phyloP scores from a whole-genome alignment of 1,284 basidiomycete species.

The Fomitopsis betulina region DNA sequence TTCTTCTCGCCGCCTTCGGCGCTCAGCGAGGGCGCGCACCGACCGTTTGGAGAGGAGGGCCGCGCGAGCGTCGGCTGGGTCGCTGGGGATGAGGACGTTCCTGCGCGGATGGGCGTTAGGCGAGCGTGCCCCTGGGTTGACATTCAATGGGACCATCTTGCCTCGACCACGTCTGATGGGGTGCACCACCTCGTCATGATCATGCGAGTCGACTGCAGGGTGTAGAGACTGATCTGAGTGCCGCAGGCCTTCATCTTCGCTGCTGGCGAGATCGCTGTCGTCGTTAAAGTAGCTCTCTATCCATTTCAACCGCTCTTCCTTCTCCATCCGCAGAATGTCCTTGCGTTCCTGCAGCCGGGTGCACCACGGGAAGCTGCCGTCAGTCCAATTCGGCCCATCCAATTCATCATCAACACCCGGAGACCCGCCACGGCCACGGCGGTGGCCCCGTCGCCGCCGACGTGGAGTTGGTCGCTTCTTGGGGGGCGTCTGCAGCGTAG shows the following conservation, averaged over 20 bases:
- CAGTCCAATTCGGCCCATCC: slow-evolving; percentile 70
- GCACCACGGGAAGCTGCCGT: slow-evolving; percentile 71
- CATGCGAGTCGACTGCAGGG: slow-evolving; percentile 23
- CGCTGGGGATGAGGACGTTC: slow-evolving; percentile 45
- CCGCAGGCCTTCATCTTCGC: slow-evolving; percentile 30
- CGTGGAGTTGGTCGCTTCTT: slow-evolving; percentile 31
- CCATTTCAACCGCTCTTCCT: slow-evolving; percentile 53
- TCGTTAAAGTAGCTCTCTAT: slow-evolving; percentile 57
- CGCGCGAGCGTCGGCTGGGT: slow-evolving; percentile 68
- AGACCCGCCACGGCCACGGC: slow-evolving; percentile 8
- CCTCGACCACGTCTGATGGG: slow-evolving; percentile 42
- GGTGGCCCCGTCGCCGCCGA: slow-evolving; percentile 25
- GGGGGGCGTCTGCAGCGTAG: slow-evolving; percentile 21
- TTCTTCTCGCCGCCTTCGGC: slow-evolving; percentile 24
- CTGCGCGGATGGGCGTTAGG: slow-evolving; percentile 5
- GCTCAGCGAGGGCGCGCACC: slow-evolving; percentile 53
- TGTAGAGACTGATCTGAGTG: slow-evolving; percentile 30
- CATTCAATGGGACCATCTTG: slow-evolving; percentile 55
- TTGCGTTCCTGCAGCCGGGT: slow-evolving; percentile 49
- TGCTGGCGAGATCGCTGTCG: slow-evolving; percentile 49
- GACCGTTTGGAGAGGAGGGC: slow-evolving; percentile 67
- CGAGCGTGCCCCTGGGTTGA: slow-evolving; percentile 31
- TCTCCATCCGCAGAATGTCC: slow-evolving; percentile 45
- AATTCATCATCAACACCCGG: slow-evolving; percentile 15
- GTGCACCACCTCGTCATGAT: slow-evolving; percentile 27